phyloP scores from a whole-genome alignment of 148 eudicot species.

The Rheum nobile region DNA sequence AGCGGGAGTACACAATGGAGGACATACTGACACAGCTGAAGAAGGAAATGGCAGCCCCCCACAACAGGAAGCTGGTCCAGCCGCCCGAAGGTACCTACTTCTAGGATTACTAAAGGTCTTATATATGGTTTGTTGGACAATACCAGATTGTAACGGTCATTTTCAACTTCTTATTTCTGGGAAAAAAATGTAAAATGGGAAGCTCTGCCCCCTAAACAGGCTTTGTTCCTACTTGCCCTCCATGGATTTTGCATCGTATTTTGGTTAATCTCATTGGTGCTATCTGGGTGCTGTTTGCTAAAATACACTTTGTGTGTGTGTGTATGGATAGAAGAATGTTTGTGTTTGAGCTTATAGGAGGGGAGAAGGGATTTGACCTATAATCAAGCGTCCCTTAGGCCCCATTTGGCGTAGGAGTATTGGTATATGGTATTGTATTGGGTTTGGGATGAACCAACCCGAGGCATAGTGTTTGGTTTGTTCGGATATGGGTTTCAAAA shows the following conservation, averaged over 20 bases:
- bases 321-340: neutral
- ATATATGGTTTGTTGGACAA: neutral
- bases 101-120: neutral
- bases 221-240: neutral
- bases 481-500: too few species aligned
- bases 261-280: neutral
- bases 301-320: neutral
- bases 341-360: too few species aligned
- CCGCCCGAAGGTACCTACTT: conserved; percentile 32
- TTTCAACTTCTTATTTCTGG: neutral
- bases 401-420: too few species aligned
- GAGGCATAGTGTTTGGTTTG: too few species aligned
- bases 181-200: neutral
- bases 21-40: conserved; percentile 23
- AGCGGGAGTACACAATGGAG: conserved; percentile 30
- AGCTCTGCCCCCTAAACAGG: neutral
- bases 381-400: too few species aligned
- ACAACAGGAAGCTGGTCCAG: conserved; percentile 33
- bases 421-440: too few species aligned
- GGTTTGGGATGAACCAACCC: too few species aligned
- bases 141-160: neutral
- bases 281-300: neutral
- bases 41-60: conserved; percentile 25
- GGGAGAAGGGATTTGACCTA: too few species aligned
- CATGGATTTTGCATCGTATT: neutral